Evolutionary conservation across 352 stramenopile species (phyloP).

Genomic region (Phytophthora sojae): DNA sequence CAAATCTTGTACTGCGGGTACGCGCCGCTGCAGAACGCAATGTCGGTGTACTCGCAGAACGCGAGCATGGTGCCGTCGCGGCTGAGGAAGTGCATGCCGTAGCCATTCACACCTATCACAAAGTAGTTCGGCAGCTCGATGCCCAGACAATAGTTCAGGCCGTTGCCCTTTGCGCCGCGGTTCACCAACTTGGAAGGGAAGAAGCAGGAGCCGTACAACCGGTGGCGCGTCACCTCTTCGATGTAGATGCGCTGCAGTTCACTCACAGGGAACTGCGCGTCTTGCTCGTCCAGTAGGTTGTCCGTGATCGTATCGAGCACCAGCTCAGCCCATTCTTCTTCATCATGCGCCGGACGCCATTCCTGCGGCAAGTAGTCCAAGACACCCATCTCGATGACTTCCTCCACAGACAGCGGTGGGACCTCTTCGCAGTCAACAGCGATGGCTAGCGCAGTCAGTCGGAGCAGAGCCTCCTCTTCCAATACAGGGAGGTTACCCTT

Average conservation of each 20-base stretch:
- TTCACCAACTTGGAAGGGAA: slow-evolving; percentile 84
- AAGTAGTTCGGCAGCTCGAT: slow-evolving; percentile 87
- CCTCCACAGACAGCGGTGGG: slow-evolving; percentile 58
- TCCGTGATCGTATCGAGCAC: slow-evolving; percentile 68
- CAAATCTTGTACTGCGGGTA: slow-evolving; percentile 80
- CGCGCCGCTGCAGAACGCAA: slow-evolving; percentile 59
- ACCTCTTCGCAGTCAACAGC: slow-evolving; percentile 80
- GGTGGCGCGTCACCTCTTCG: slow-evolving; percentile 80
- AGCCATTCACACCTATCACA: slow-evolving; percentile 89
- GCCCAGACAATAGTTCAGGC: slow-evolving; percentile 42
- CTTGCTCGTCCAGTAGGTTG: slow-evolving; percentile 60
- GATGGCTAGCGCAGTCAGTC: slow-evolving; percentile 82
- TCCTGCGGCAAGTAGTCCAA: slow-evolving; percentile 87
- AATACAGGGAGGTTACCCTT: slow-evolving; percentile 86
- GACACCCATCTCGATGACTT: slow-evolving; percentile 75
- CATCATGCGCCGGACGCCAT: slow-evolving; percentile 74
- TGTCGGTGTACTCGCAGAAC: slow-evolving; percentile 73
- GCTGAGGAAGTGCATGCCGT: slow-evolving; percentile 92
- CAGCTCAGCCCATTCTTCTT: slow-evolving; percentile 84
- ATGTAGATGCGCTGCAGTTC: slow-evolving; percentile 89
- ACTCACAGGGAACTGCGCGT: slow-evolving; percentile 42
- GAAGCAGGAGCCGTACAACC: slow-evolving; percentile 89
- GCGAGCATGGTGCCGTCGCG: slow-evolving; percentile 68
- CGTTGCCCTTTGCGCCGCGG: slow-evolving; percentile 37
- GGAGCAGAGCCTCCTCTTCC: slow-evolving; percentile 78